These are phyloP conservation scores for Pseudogymnoascus sp. DNA, from an alignment of 2,329 filamentous ascomycete genomes.

Conservation along the genomic window DNA sequence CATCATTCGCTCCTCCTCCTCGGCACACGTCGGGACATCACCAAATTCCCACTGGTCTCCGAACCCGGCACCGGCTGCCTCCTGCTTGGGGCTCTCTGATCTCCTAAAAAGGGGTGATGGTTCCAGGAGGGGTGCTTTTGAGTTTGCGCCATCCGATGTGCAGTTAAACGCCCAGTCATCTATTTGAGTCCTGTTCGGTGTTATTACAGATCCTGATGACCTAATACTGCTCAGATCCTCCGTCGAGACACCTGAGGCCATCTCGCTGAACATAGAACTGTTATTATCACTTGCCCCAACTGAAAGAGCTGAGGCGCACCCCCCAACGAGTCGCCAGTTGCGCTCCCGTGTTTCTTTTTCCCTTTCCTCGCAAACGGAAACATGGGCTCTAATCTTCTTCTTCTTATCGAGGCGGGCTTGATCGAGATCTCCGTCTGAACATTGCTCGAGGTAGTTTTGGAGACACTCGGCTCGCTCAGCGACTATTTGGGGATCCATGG, in stretches of 20 bases:
- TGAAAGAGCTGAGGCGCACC: background rate
- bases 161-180: background rate
- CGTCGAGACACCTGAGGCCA: background rate
- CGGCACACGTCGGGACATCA: background rate
- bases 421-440: background rate
- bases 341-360: background rate
- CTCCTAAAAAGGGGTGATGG: background rate
- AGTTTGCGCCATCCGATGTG: background rate
- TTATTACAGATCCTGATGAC: background rate
- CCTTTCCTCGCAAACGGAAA: background rate
- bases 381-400: background rate
- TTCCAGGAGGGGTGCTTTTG: background rate
- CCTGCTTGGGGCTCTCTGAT: background rate
- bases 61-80: background rate
- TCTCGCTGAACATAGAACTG: background rate
- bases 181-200: background rate
- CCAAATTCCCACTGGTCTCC: background rate
- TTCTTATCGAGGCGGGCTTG: background rate
- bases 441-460: background rate
- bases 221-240: background rate
- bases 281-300: background rate
- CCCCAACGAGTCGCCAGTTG: background rate
- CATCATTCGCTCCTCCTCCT: background rate
- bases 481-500: background rate
- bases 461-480: background rate